A percentile compares a stretch with the other conserved stretches of the same genome.
phyloP scores from a whole-genome alignment of 2,329 filamentous ascomycete species.

The Pestalotiopsis sp. region DNA sequence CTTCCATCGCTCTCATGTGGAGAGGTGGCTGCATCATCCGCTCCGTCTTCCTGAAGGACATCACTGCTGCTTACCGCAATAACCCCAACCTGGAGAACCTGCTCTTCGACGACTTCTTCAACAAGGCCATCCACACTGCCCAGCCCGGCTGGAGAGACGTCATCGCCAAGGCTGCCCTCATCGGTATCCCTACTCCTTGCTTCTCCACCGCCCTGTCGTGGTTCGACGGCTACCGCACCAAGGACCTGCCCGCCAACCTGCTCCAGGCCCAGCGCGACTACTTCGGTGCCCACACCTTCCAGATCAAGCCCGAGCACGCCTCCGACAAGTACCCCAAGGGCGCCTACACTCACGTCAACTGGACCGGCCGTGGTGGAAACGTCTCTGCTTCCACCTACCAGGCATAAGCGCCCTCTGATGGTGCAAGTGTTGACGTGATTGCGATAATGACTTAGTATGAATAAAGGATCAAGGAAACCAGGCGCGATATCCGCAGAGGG shows the following conservation, averaged over 20 bases:
- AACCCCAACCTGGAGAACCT: conserved; percentile 97
- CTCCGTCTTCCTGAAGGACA: conserved; percentile 99
- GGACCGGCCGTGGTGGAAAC: conserved; percentile 97
- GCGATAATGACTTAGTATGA: conserved; percentile 6
- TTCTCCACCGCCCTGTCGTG: conserved; percentile 97
- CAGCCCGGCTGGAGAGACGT: conserved; percentile 92
- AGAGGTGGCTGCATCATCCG: conserved; percentile 99
- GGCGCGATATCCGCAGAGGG: neutral
- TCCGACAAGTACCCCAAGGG: conserved; percentile 79
- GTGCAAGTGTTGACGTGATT: conserved; percentile 2
- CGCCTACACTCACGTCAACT: conserved; percentile 98
- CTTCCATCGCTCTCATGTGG: conserved; percentile 99
- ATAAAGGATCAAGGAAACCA: neutral
- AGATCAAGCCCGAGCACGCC: conserved; percentile 79
- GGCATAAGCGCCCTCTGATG: conserved; percentile 61
- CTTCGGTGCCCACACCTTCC: conserved; percentile 95
- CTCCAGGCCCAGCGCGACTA: conserved; percentile 99
- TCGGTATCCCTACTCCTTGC: conserved; percentile 93
- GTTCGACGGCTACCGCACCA: conserved; percentile 98
- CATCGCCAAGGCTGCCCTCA: conserved; percentile 86
- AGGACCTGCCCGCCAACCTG: conserved; percentile 96
- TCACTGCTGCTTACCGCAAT: conserved; percentile 93
- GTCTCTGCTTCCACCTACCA: conserved; percentile 97
- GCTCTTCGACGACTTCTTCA: conserved; percentile 99
- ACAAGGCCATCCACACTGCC: conserved; percentile 96